These are phyloP conservation scores for Ogataea methylovora DNA, from an alignment of 805 yeast genomes.

Conservation along the genomic window DNA sequence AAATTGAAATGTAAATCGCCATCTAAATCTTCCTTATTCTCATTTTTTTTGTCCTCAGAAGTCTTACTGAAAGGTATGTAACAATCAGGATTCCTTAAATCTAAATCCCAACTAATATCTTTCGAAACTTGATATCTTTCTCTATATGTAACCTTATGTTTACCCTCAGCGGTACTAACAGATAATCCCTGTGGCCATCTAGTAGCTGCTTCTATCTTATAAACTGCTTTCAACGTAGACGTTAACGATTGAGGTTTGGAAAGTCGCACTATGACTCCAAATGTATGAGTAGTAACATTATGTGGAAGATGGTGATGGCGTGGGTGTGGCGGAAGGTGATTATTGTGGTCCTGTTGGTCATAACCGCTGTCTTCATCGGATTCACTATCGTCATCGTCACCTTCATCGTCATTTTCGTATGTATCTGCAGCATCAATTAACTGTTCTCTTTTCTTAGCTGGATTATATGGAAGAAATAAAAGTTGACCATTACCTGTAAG, in stretches of 20 bases:
- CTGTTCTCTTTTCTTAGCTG: conserved; percentile 20
- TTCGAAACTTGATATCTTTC: conserved; percentile 35
- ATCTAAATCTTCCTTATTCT: too few relatives aligned
- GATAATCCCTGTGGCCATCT: conserved; percentile 33
- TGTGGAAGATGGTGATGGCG: conserved; percentile 8
- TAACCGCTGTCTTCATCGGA: conserved; percentile 19
- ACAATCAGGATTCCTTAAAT: conserved; percentile 29
- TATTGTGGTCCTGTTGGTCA: neutral
- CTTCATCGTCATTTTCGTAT: conserved; percentile 3
- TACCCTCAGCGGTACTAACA: conserved; percentile 33
- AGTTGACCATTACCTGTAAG: conserved; percentile 27
- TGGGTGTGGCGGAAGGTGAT: neutral
- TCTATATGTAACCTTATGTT: conserved; percentile 30
- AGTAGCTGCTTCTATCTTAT: conserved; percentile 34
- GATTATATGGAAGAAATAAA: conserved; percentile 25
- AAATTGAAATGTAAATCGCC: conserved; percentile 13
- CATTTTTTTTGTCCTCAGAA: neutral
- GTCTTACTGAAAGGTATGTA: conserved; percentile 25
- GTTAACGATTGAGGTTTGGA: conserved; percentile 30
- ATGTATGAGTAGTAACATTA: conserved; percentile 35
- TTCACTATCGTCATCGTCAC: conserved; percentile 16
- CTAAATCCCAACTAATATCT: conserved; percentile 36
- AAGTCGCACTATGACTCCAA: conserved; percentile 42
- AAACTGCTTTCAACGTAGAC: conserved; percentile 30
- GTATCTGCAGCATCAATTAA: conserved; percentile 6